A percentile compares a stretch with the other conserved stretches of the same genome.
These are phyloP conservation scores for Arbutus unedo DNA, from an alignment of 148 eudicot species.

Conservation along the genomic window DNA sequence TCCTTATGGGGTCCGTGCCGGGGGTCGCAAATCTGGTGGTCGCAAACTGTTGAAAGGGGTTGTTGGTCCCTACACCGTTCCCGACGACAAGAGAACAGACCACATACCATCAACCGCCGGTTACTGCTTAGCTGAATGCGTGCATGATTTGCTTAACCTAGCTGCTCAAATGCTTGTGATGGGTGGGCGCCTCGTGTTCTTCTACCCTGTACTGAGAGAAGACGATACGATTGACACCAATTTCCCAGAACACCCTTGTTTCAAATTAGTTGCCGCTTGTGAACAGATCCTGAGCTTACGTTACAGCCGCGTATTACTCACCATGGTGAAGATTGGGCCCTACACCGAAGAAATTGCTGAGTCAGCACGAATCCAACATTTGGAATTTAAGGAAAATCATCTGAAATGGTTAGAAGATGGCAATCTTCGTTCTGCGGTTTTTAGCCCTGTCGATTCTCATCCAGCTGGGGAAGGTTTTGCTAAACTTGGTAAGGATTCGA, in stretches of 20 bases:
- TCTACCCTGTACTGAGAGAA: conserved; percentile 85
- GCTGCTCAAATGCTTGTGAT: conserved; percentile 88
- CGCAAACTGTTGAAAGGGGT: conserved; percentile 83
- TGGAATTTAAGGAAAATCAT: conserved; percentile 83
- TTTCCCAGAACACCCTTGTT: conserved; percentile 94
- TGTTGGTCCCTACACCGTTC: conserved; percentile 79
- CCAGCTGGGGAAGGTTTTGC: conserved; percentile 37
- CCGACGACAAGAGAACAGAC: conserved; percentile 81
- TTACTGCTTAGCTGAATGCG: conserved; percentile 91
- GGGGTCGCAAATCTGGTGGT: conserved; percentile 99
- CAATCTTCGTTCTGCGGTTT: conserved; percentile 88
- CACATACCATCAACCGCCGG: conserved; percentile 97
- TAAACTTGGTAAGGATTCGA: conserved; percentile 53
- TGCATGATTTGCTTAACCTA: conserved; percentile 87
- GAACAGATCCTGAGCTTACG: conserved; percentile 90
- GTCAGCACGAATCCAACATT: conserved; percentile 45
- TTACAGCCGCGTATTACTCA: conserved; percentile 83
- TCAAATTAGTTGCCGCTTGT: conserved; percentile 67
- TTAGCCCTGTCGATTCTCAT: conserved; percentile 50
- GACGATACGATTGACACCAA: conserved; percentile 57
- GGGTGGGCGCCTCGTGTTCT: conserved; percentile 91
- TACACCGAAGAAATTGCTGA: conserved; percentile 69
- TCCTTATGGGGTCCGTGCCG: conserved; percentile 98
- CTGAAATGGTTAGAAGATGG: conserved; percentile 93
- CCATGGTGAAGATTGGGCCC: conserved; percentile 80